Conservation (phyloP, 352 stramenopile genomes). For the Ophiocytium majus region DNA sequence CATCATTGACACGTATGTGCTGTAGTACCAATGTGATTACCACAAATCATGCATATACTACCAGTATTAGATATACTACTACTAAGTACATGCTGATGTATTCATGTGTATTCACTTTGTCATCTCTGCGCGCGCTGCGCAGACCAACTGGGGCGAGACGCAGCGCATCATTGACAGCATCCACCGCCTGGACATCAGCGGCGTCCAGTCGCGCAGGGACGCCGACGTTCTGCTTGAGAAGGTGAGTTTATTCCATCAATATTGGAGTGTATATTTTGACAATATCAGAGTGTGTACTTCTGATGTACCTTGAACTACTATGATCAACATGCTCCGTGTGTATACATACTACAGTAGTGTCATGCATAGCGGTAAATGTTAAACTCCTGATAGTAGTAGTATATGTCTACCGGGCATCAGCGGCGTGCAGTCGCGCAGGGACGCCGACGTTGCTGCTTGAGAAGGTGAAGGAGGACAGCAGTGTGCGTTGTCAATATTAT, state of each 20-base stretch:
- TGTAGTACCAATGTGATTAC: background rate
- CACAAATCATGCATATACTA: background rate
- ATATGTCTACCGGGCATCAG: conserved; percentile 34
- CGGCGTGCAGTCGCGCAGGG: conserved; percentile 25
- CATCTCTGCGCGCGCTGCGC: too few species aligned
- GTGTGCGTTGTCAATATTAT: too few species aligned
- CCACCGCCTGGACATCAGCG: conserved; percentile 31
- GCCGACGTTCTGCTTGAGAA: conserved; percentile 36
- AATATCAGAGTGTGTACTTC: too few species aligned
- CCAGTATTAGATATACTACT: background rate
- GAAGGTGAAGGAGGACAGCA: too few species aligned
- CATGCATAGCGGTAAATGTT: too few species aligned
- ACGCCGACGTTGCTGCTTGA: conserved; percentile 36
- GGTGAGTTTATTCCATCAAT: conserved; percentile 32
- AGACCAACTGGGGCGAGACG: conserved; percentile 54
- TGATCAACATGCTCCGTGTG: too few species aligned
- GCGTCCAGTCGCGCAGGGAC: conserved; percentile 30
- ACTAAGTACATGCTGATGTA: background rate
- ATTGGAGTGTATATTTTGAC: background rate
- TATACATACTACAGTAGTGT: too few species aligned
- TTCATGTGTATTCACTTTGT: too few species aligned
- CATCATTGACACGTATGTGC: too few species aligned
- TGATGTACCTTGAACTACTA: too few species aligned
- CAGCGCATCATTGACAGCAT: conserved; percentile 46
- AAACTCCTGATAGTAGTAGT: too few species aligned